Base-by-base conservation (phyloP, 2,329 filamentous ascomycete species). In the Catunica adiposa region DNA sequence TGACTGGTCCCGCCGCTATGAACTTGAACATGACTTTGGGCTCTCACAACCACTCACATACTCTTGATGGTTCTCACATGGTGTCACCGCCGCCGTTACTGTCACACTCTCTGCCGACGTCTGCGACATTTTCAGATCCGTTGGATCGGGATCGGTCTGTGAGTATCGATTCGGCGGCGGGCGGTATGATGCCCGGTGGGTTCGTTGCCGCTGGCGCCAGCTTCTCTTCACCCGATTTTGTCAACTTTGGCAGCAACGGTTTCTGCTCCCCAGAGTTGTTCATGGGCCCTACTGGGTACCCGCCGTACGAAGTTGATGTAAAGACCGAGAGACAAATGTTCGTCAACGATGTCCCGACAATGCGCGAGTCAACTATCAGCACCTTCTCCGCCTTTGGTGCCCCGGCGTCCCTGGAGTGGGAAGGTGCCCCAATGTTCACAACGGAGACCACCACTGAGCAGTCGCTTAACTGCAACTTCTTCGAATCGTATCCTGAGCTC, bases 291-390 rank as follows among this genome's bases (percentile, higher is more conserved):
- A 44, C 22, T 7, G 71, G 77, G 61, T 84, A 78, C 67, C 79
- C 84, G 20, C 88, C 89, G 0, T 96, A 94, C 66, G 90, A 96
- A 69, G 83, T 96, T 59, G 90, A 96, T 67, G 85, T 97, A 72
- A 94, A 90, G 76, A 96, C 89, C 1, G 90, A 96, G 71, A 79
- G 87, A 61, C 88, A 96, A 63, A 89, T 94, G 74, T 95, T 86
- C 68, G 82, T 96, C 68, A 88, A 96, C 64, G 86, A 96, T 66
- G 78, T 95, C 56, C 88, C 87, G 3, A 85, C 89, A 14, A 75
- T 90, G 59, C 77, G 82, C 61, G 89, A 96, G 69, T 94, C 89
- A 11, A 87, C 87, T 31, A 83, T 89, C 38, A 94, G 89, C 0
- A 94, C 89, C 23, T 96, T 94, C 70, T 94, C 83, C 76, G 89